A percentile compares a stretch with the other conserved stretches of the same genome.
These are phyloP conservation scores for Heterobasidion occidentale DNA, from an alignment of 1,284 basidiomycete genomes.

Conservation along the genomic window DNA sequence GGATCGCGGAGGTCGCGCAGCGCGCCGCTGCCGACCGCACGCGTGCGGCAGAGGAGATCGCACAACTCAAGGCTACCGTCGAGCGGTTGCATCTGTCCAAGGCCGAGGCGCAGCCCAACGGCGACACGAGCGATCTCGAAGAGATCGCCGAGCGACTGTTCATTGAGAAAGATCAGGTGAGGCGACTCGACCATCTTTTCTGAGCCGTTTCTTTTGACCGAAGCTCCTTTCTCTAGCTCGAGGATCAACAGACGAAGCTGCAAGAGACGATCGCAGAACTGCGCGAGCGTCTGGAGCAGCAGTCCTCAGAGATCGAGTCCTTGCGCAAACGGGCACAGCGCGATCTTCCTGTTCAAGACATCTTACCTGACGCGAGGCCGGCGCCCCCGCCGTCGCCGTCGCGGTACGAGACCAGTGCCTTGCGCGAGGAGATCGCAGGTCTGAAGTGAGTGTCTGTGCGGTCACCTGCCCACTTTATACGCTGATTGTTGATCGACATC, in stretches of 20 bases:
- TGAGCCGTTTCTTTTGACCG: not conserved
- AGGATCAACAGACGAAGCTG: slow-evolving; percentile 27
- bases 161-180: slow-evolving; percentile 31
- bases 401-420: slow-evolving; percentile 36
- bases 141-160: slow-evolving; percentile 18
- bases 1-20: slow-evolving; percentile 27
- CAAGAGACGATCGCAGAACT: slow-evolving; percentile 24
- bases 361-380: slow-evolving; percentile 23
- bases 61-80: slow-evolving; percentile 38
- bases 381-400: slow-evolving; percentile 33
- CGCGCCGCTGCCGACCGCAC: slow-evolving; percentile 36
- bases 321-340: slow-evolving; percentile 50
- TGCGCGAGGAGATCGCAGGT: slow-evolving; percentile 63
- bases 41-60: slow-evolving; percentile 45
- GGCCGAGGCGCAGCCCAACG: not conserved
- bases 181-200: slow-evolving; percentile 8
- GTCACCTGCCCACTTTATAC: not conserved
- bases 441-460: slow-evolving; percentile 50
- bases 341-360: slow-evolving; percentile 38
- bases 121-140: slow-evolving; percentile 9
- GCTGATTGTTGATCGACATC: too few relatives aligned
- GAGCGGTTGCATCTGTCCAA: slow-evolving; percentile 26
- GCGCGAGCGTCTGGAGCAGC: slow-evolving; percentile 36
- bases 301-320: slow-evolving; percentile 43
- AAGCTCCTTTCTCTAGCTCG: slow-evolving; percentile 8